Conservation (phyloP, 108 stramenopile genomes). For the Pseudonitzschia multiseries region DNA sequence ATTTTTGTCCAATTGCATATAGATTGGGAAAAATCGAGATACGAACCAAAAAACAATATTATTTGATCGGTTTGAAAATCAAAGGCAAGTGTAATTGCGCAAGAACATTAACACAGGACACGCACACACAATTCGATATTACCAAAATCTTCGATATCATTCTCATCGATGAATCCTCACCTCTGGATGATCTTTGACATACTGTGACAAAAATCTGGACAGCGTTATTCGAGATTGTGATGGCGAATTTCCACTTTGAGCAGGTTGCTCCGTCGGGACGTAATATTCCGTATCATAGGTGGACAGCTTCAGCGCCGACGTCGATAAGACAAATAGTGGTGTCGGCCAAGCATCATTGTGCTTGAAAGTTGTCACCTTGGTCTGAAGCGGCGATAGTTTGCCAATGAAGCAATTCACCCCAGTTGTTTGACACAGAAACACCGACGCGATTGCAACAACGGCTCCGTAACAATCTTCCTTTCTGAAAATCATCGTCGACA, state of each 20-base stretch:
- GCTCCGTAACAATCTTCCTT: too few species aligned
- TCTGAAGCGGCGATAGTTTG: too few species aligned
- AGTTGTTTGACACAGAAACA: neutral
- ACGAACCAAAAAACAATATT: too few species aligned
- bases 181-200: slow-evolving; percentile 56
- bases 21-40: too few species aligned
- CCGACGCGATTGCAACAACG: too few species aligned
- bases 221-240: slow-evolving; percentile 41
- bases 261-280: slow-evolving; percentile 5
- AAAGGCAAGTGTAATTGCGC: too few species aligned
- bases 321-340: neutral
- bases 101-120: too few species aligned
- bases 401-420: too few species aligned
- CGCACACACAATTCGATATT: neutral
- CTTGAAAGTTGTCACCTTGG: too few species aligned
- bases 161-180: neutral
- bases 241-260: neutral
- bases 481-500: too few species aligned
- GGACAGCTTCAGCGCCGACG: neutral
- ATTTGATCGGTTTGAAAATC: too few species aligned
- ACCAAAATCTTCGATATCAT: neutral
- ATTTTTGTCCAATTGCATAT: too few species aligned
- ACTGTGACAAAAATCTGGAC: slow-evolving; percentile 44
- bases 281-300: slow-evolving; percentile 17
- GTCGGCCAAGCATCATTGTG: neutral